Evolutionary conservation across 192 early-diverging fungal species (phyloP), one percentile per base, ranked within the genome.

Genomic region (Coemansia sp.): DNA sequence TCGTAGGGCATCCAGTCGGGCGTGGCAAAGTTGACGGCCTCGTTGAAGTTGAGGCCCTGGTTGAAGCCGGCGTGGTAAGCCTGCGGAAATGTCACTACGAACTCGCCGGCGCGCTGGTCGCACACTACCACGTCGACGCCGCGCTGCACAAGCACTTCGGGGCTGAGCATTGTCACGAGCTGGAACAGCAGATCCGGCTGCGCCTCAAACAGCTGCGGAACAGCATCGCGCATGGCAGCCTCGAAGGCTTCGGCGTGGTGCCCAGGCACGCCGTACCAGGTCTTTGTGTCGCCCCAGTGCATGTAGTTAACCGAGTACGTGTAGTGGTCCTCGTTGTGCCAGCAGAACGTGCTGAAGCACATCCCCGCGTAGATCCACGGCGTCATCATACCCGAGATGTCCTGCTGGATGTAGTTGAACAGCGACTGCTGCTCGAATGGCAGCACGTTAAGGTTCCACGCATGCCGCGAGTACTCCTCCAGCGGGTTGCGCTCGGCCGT

Each of bases 301-400:
- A 90, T 89, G 83, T 98, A 98, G 81, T 98, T 98, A 85, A 97
- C 90, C 21, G 93, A 94, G 72, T 96, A 97, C 6, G 93, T 96
- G 75, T 92, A 96, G 76, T 97, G 95, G 76, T 98, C 97, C 78
- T 98, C 97, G 48, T 92, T 92, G 68, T 98, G 97, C 97, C 97
- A 98, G 76, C 95, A 97, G 74, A 98, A 98, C 6, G 95, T 92
- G 35, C 91, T 92, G 66, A 97, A 97, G 58, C 87, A 89, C 94
- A 95, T 95, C 16, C 97, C 97, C 4, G 97, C 91, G 63, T 98
- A 98, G 26, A 98, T 81, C 95, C 95, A 98, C 16, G 97, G 97
- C 3, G 94, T 87, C 91, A 94, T 97, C 92, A 98, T 96, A 8
- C 97, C 97, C 12, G 93, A 92, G 30, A 98, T 97, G 70, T 97